phyloP scores from a whole-genome alignment of 805 yeast genomes.

The Saccharomycopsis fodiens region DNA sequence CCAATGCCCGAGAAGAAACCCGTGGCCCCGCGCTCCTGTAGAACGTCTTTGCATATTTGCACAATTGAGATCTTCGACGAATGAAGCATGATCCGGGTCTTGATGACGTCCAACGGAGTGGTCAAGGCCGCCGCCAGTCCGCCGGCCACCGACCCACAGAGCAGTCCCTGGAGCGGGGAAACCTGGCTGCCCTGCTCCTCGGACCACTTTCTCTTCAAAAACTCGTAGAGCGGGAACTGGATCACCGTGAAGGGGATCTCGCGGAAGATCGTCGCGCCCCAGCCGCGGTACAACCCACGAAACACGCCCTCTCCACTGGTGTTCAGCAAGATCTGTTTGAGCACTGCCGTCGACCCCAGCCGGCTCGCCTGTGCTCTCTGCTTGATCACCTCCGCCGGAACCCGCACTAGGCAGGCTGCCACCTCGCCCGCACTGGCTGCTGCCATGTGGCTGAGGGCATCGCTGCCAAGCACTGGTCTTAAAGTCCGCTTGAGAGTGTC shows the following conservation, averaged over 20 bases:
- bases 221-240: conserved; percentile 92
- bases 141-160: conserved; percentile 81
- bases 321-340: conserved; percentile 53
- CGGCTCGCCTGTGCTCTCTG: conserved; percentile 81
- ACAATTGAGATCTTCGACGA: conserved; percentile 38
- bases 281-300: conserved; percentile 84
- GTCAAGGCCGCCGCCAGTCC: conserved; percentile 77
- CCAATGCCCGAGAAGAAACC: conserved; percentile 83
- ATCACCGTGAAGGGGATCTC: conserved; percentile 96
- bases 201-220: conserved; percentile 57
- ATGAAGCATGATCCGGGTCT: conserved; percentile 80
- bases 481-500: conserved; percentile 57
- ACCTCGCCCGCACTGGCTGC: conserved; percentile 87
- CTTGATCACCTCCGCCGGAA: conserved; percentile 94
- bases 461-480: conserved; percentile 21
- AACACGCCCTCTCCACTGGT: conserved; percentile 70
- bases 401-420: conserved; percentile 89
- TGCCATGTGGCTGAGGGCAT: conserved; percentile 64
- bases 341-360: conserved; percentile 54
- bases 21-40: conserved; percentile 62
- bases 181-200: conserved; percentile 31
- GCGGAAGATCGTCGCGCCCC: conserved; percentile 85
- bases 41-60: conserved; percentile 42
- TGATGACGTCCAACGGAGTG: conserved; percentile 73
- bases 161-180: conserved; percentile 69